Evolutionary conservation across 176 grass and related monocot species (phyloP).

Genomic region (Tillandsia leiboldiana): DNA sequence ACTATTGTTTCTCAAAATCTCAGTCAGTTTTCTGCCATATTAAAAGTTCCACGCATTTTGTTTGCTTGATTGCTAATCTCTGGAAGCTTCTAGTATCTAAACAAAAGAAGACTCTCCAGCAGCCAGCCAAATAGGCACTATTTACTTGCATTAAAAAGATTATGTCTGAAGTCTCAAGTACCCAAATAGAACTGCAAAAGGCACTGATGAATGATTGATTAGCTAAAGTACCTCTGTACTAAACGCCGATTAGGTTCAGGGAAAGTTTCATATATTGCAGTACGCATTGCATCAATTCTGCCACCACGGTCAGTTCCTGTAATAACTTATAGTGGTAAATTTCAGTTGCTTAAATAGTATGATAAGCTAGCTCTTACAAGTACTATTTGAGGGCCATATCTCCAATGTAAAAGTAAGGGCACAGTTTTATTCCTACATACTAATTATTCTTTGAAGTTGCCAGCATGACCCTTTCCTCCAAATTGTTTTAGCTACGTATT

Average conservation of each 20-base stretch:
- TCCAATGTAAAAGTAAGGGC: not conserved
- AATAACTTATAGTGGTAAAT: conserved; percentile 20
- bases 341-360: conserved; percentile 19
- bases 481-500: not conserved
- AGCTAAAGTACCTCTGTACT: conserved; percentile 59
- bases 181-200: not conserved
- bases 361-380: conserved; percentile 9
- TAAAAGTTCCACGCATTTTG: too few relatives aligned
- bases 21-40: too few relatives aligned
- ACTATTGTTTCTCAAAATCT: too few relatives aligned
- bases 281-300: conserved; percentile 65
- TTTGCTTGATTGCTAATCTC: too few relatives aligned
- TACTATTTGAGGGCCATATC: conserved; percentile 5
- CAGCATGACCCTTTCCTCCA: not conserved
- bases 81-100: too few relatives aligned
- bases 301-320: conserved; percentile 57
- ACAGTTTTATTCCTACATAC: not conserved
- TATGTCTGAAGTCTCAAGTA: not conserved
- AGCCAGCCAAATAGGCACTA: too few relatives aligned
- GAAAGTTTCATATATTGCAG: conserved; percentile 83
- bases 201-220: conserved; percentile 15
- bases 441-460: not conserved
- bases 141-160: too few relatives aligned
- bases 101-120: too few relatives aligned
- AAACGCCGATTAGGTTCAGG: conserved; percentile 79